Evolutionary conservation across 805 yeast species (phyloP), one percentile per base, ranked within the genome.

Genomic region (Lipomyces starkeyi): DNA sequence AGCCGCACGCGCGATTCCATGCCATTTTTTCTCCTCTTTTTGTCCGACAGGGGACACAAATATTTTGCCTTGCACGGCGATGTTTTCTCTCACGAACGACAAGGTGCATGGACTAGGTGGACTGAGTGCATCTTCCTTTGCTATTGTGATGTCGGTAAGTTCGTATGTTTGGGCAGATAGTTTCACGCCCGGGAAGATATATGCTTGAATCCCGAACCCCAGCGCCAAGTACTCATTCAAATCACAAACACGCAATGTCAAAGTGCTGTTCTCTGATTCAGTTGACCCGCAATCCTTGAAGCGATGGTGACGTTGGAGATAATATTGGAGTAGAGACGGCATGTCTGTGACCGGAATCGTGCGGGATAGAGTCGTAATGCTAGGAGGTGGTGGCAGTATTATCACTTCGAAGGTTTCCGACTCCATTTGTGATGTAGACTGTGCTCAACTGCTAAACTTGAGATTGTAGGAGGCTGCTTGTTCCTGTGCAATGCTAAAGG

Each of bases 11-110:
- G 71, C 70, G 11, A 68, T 54, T 1, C 67, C 64, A 34, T 68
- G 70, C 71, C 71, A 68, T 62, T 66, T 66, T 53, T 68, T 68
- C 58, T 68, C 71, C 58, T 68, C 71, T 14, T 47, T 49, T 14
- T 35, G 58, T 20, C 71, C 70, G 13, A 40, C 29, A 0, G 71
- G 71, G 9, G 64, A 52, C 20, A 68, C 62, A 61, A 37, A 62
- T 32, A 68, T 47, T 20, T 56, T 40, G 3, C 64, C 64, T 14
- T 34, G n/a, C 49, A 67, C 61, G 1, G 63, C 58, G 29, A 68
- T 60, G 56, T 66, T 61, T 25, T 52, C 27, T 25, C 22, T 13
- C 9, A 68, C n/a, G 43, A 63, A 68, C 6, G 32, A 59, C 25
- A 53, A 40, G 17, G 37, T 53, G 62, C 71, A 68, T n/a, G 64